Percentiles rank a stretch among this genome's conserved stretches.
These are phyloP conservation scores for Ceratobasidium sp. DNA, from an alignment of 1,284 basidiomycete genomes.

Conservation along the genomic window DNA sequence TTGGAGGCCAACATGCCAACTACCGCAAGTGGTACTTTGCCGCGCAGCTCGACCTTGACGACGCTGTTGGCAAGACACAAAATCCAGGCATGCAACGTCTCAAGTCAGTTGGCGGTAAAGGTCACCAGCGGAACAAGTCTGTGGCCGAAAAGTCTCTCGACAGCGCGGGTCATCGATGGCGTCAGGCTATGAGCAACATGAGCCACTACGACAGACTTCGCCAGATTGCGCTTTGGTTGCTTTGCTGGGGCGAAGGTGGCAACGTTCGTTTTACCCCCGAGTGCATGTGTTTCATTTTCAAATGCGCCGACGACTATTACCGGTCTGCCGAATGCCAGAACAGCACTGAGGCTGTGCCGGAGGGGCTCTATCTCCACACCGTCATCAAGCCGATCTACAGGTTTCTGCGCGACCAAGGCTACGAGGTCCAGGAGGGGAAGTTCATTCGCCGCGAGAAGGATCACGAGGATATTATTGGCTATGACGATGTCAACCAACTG, in stretches of 20 bases:
- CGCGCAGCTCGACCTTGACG: conserved; percentile 97
- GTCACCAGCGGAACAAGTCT: conserved; percentile 63
- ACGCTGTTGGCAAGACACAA: conserved; percentile 91
- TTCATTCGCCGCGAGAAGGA: conserved; percentile 93
- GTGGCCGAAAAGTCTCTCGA: conserved; percentile 86
- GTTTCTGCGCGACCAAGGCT: conserved; percentile 97
- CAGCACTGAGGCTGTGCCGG: conserved; percentile 90
- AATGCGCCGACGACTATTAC: conserved; percentile 99
- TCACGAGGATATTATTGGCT: conserved; percentile 95
- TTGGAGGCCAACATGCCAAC: conserved; percentile 95
- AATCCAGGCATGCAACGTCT: conserved; percentile 90
- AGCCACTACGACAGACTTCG: conserved; percentile 96
- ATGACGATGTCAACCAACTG: conserved; percentile 98
- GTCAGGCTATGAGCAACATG: conserved; percentile 99
- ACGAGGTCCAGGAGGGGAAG: conserved; percentile 95
- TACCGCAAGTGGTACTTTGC: conserved; percentile 99
- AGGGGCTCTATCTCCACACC: conserved; percentile 90
- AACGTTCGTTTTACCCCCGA: conserved; percentile 98
- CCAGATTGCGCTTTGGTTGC: conserved; percentile 93
- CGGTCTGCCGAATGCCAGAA: conserved; percentile 97
- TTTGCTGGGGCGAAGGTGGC: conserved; percentile 98
- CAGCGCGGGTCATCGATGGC: conserved; percentile 92
- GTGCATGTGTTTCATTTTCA: conserved; percentile 98
- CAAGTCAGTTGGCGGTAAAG: conserved; percentile 77
- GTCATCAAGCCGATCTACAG: conserved; percentile 95